phyloP scores from a whole-genome alignment of 164 flowering plant species.

The Umbilicus rupestris region DNA sequence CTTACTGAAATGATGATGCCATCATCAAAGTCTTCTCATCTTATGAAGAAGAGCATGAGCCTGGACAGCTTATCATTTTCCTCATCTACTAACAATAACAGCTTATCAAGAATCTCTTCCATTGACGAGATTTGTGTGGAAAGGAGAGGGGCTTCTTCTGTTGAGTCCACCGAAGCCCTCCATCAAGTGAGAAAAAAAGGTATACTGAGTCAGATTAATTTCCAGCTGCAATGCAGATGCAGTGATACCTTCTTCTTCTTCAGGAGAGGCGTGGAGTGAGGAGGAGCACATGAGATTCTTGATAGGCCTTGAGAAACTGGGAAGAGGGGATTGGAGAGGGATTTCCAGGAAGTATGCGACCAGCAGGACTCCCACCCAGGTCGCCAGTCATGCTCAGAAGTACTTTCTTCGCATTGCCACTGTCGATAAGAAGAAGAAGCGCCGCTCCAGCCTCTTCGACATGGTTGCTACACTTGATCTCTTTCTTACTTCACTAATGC shows the following conservation, averaged over 20 bases:
- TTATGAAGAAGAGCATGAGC: conserved; percentile 59
- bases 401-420: conserved; percentile 57
- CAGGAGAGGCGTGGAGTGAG: conserved; percentile 86
- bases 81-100: not conserved
- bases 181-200: conserved; percentile 63
- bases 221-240: too few relatives aligned
- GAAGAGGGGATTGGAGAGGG: conserved; percentile 93
- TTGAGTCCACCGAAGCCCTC: conserved; percentile 49
- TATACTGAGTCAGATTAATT: too few relatives aligned
- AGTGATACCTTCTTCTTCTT: too few relatives aligned
- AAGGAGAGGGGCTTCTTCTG: conserved; percentile 13
- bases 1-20: conserved; percentile 30
- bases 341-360: conserved; percentile 68
- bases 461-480: conserved; percentile 25
- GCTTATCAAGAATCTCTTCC: conserved; percentile 22
- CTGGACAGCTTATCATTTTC: conserved; percentile 47
- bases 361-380: conserved; percentile 81
- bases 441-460: conserved; percentile 82
- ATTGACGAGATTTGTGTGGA: conserved; percentile 27
- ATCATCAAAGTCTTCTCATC: conserved; percentile 6
- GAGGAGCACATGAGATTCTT: conserved; percentile 68
- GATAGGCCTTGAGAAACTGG: conserved; percentile 65
- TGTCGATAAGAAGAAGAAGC: conserved; percentile 57
- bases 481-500: not conserved
- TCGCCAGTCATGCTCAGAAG: conserved; percentile 92